phyloP scores from a whole-genome alignment of 176 grass and related monocot genomes.

The Phoenix dactylifera region DNA sequence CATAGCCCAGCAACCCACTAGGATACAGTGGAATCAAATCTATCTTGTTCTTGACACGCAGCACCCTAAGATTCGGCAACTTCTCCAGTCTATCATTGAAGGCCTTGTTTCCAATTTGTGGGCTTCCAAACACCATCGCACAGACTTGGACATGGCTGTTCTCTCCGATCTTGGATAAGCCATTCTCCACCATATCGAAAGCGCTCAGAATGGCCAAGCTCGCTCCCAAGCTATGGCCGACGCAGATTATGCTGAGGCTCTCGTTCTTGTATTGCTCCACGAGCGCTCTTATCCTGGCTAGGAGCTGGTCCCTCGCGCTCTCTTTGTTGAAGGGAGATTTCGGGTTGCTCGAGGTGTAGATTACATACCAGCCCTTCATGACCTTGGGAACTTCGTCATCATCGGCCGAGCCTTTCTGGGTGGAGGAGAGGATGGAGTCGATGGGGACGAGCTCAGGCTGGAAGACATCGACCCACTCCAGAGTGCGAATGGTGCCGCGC shows the following conservation, averaged over 20 bases:
- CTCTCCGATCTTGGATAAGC: constrained; percentile 29
- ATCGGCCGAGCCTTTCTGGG: not conserved
- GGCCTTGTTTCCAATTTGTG: constrained; percentile 73
- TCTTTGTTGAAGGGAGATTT: constrained; percentile 46
- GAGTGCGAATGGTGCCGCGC: constrained; percentile 72
- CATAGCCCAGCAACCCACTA: constrained; percentile 46
- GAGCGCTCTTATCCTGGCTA: constrained; percentile 46
- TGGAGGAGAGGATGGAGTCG: constrained; percentile 41
- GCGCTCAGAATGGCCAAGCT: constrained; percentile 59
- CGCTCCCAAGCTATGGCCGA: constrained; percentile 76
- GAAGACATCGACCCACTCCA: constrained; percentile 77
- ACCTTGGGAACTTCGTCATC: constrained; percentile 24
- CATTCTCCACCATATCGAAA: constrained; percentile 70
- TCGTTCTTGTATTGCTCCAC: constrained; percentile 39
- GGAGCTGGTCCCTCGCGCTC: constrained; percentile 64
- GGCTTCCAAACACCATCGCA: constrained; percentile 74
- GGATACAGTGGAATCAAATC: constrained; percentile 76
- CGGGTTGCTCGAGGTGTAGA: constrained; percentile 61
- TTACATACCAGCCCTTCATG: constrained; percentile 79
- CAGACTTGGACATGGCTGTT: constrained; percentile 41
- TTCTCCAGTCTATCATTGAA: constrained; percentile 53
- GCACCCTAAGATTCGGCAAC: constrained; percentile 45
- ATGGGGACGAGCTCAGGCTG: constrained; percentile 40
- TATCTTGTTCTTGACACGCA: constrained; percentile 60
- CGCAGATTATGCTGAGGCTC: constrained; percentile 66